Percentiles rank a stretch among this genome's conserved stretches.
Evolutionary conservation across 768 basidiomycete genomes (phyloP).

Genomic region (Trametes cubensis): DNA sequence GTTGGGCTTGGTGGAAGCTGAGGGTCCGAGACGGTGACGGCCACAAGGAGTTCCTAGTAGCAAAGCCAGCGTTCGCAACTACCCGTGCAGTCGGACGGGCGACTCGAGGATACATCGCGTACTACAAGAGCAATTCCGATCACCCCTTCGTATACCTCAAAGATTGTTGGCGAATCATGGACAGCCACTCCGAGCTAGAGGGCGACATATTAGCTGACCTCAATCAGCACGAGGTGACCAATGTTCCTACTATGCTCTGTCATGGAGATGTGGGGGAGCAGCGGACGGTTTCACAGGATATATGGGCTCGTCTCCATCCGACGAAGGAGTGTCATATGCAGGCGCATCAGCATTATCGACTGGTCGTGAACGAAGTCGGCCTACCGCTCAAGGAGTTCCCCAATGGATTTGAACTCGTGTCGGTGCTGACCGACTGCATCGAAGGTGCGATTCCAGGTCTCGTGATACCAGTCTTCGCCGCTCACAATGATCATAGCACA

Average conservation of each 20-base stretch:
- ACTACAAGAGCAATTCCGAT: background rate
- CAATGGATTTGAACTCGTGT: background rate
- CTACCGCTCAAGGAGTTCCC: background rate
- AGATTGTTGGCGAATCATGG: background rate
- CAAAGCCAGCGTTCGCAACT: background rate
- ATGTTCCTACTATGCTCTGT: slow-evolving; percentile 1
- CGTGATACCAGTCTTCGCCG: no score
- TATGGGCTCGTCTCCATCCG: background rate
- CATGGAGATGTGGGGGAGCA: slow-evolving; percentile 8
- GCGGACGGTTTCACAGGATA: background rate
- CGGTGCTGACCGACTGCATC: background rate
- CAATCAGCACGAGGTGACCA: background rate
- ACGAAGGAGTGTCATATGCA: background rate
- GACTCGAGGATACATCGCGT: slow-evolving; percentile 12
- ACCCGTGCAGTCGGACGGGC: background rate
- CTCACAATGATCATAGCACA: background rate
- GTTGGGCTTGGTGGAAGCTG: slow-evolving; percentile 5
- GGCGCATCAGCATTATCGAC: slow-evolving; percentile 4
- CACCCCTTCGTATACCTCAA: slow-evolving; percentile 3
- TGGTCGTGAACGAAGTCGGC: slow-evolving; percentile 5
- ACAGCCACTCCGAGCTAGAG: background rate
- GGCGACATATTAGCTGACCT: background rate
- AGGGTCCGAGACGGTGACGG: background rate
- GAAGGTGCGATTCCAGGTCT: background rate
- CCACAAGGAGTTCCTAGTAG: slow-evolving; percentile 5